Evolutionary conservation across 768 basidiomycete genomes (phyloP), one percentile per base, ranked within the genome.

Genomic region (Astraeus odoratus): DNA sequence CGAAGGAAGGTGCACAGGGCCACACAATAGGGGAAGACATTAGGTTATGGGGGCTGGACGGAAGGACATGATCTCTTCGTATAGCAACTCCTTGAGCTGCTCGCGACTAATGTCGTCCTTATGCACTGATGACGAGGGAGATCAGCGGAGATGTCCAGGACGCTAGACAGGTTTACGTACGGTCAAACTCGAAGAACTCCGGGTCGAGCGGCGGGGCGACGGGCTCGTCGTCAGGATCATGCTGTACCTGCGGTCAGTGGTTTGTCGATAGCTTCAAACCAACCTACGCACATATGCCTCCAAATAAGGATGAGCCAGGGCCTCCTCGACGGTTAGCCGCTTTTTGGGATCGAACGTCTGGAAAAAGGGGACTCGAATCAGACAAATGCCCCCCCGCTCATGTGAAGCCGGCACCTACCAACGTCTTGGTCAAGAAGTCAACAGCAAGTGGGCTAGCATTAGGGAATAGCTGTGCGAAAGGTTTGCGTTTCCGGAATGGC

Each of bases 341-440:
- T 94, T 96, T 74, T 93, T 94, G 19, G 96, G 95, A 67, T 96
- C 94, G 66, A 98, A 99, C 1, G 96, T 95, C 86, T 87, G 15
- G 53, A 37, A n/a, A 4, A 39, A 41, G 24, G 43, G 23, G 41
- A 47, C 23, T 27, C 13, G 39, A 43, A 6, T 23, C 24, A 53
- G 12, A 45, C 16, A 44, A 8, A 24, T 19, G 8, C 20, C 3
- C 16, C 9, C 13, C 4, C 3, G 23, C 9, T 18, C n/a, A 10
- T 4, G 26, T 4, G 7, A 16, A 26, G 18, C 24, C 15, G 7
- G 4, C 5, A 9, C 63, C 73, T 41, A 84, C 86, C 69, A 97
- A 67, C 29, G 88, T 91, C 65, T 81, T 83, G n/a, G 84, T 83
- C 54, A 94, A 67, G 65, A 84, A 84, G 57, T 84, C 81, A 35